Evolutionary conservation across 352 stramenopile species (phyloP), one percentile per base, ranked within the genome.

Genomic region (Hyaloperonospora brassicae): DNA sequence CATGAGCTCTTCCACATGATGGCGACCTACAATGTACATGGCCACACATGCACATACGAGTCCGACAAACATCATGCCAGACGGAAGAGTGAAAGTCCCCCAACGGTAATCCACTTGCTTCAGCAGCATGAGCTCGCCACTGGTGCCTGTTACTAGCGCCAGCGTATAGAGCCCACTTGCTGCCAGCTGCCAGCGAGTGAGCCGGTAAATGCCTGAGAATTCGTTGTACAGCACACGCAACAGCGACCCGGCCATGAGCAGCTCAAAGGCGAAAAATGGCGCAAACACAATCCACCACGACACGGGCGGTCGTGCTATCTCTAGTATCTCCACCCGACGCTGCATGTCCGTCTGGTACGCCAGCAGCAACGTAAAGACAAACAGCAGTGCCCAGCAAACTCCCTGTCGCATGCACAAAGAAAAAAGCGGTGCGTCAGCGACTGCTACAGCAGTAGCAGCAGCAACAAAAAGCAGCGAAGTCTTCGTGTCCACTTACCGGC

Each of bases 1-100:
- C 82, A 93, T 90, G 17, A 93, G 69, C 52, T 89, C 76, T 47
- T 86, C 65, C 34, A 93, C 78, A 51, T 93, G 76, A 39, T 89
- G 79, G 21, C 78, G 75, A 1, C 77, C 79, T 24, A 93, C 76
- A 51, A 90, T 87, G 57, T 93, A 93, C 56, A 93, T 76, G 21
- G 64, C 79, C 35, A 89, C 68, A 55, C 79, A 87, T 14, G 71
- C 78, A 52, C 74, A 80, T 25, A 89, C 70, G 4, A 89, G 72
- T n/a, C 73, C 82, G 17, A 87, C 76, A 50, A 90, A 88, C 57
- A 93, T 67, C 41, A 90, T 70, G 12, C 74, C 76, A 1, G 73
- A 88, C 38, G 82, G 79, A 49, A 93, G 86, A 1, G 78, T 79
- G 47, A 89, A 74, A 13, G 70, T 83, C 2, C 73, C 81, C 75